Conservation (phyloP, 306 rosid species). For the Pyrus pyrifolia region DNA sequence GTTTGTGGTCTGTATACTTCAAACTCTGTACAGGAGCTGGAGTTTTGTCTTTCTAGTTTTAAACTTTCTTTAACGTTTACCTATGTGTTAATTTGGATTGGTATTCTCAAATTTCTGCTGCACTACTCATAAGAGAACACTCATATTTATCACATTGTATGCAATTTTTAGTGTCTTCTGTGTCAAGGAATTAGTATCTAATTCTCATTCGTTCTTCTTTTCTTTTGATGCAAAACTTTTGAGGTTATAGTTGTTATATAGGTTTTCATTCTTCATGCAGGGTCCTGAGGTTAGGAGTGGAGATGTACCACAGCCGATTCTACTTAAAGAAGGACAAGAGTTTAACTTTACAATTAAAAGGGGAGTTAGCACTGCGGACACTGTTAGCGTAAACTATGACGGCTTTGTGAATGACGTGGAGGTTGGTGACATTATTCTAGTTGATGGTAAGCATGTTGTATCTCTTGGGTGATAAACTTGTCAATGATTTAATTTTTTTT, state of each 20-base stretch:
- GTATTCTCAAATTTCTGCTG: neutral
- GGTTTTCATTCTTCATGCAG: slow-evolving; percentile 38
- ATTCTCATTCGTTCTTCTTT: neutral
- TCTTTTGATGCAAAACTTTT: slow-evolving; percentile 3
- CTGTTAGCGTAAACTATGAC: slow-evolving; percentile 90
- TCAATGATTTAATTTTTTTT: slow-evolving; percentile 4
- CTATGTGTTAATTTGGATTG: neutral
- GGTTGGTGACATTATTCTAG: slow-evolving; percentile 69
- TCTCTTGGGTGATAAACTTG: neutral
- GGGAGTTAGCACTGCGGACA: slow-evolving; percentile 65
- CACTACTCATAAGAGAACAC: neutral
- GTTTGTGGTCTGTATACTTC: neutral
- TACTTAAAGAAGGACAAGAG: slow-evolving; percentile 66
- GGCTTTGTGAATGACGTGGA: slow-evolving; percentile 88
- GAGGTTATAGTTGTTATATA: neutral
- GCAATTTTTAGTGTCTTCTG: neutral
- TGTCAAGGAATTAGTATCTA: neutral
- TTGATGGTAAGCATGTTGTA: slow-evolving; percentile 60
- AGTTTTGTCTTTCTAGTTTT: neutral
- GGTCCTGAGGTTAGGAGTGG: slow-evolving; percentile 99
- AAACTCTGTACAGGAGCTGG: neutral
- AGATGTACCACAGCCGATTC: slow-evolving; percentile 68
- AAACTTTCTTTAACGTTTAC: neutral
- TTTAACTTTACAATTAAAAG: slow-evolving; percentile 84
- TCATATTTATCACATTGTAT: neutral